Conservation (phyloP, 2,329 filamentous ascomycete genomes). For the Pseudonectria buxi region DNA sequence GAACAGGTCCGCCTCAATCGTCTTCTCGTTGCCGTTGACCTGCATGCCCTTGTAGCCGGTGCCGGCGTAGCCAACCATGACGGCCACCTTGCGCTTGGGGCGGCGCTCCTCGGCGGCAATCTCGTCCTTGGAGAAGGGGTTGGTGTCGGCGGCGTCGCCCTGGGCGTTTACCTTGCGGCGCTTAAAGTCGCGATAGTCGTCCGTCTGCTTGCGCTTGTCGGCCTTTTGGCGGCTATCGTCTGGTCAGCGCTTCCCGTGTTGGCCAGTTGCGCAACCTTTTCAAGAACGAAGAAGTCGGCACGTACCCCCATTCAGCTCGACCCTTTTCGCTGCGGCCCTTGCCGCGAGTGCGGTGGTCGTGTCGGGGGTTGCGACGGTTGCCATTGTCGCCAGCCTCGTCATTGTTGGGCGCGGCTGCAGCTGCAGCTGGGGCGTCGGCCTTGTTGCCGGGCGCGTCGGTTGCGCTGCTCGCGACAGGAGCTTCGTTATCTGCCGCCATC, state of each 20-base stretch:
- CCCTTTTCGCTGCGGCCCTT: conserved; percentile 25
- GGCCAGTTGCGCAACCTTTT: conserved; percentile 13
- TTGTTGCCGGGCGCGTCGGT: conserved; percentile 9
- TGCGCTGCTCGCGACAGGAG: conserved; percentile 21
- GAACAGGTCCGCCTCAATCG: conserved; percentile 94
- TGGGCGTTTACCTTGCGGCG: conserved; percentile 34
- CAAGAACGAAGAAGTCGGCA: conserved; percentile 1
- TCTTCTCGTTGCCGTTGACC: conserved; percentile 75
- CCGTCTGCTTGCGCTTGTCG: conserved; percentile 34
- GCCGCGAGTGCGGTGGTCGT: conserved; percentile 22
- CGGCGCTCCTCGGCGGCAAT: conserved; percentile 79
- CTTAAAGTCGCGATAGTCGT: conserved; percentile 36
- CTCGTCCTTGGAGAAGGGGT: conserved; percentile 64
- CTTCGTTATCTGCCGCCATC: conserved; percentile 27
- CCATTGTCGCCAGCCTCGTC: conserved; percentile 13
- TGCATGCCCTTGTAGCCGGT: conserved; percentile 98
- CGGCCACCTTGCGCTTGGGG: conserved; percentile 94
- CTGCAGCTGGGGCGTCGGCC: conserved; percentile 13
- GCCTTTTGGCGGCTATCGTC: conserved; percentile 28
- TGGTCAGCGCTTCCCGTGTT: conserved; percentile 26
- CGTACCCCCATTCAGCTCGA: conserved; percentile 25
- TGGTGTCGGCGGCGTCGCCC: conserved; percentile 31
- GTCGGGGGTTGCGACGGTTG: conserved; percentile 22
- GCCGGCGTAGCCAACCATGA: conserved; percentile 91
- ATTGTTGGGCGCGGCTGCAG: conserved; percentile 8